Percentiles rank a stretch among this genome's conserved stretches.
Evolutionary conservation across 208 protist species (phyloP).

Genomic region (Trypanosoma theileri): DNA sequence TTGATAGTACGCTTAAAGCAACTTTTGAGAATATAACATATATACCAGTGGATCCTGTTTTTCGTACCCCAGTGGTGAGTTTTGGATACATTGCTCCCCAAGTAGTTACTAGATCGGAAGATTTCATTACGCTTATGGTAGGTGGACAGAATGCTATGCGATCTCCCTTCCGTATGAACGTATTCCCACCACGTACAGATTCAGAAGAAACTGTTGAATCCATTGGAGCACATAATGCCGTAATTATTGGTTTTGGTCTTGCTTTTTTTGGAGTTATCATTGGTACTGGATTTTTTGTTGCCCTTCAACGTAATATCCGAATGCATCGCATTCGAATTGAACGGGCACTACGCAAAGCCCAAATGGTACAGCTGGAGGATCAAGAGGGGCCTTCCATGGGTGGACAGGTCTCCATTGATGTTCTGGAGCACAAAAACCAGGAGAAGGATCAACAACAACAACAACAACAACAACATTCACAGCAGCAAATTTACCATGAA

Average conservation of each 20-base stretch:
- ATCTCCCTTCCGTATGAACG: conserved; percentile 38
- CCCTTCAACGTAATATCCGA: conserved; percentile 34
- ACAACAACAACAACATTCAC: no score
- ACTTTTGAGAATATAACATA: conserved; percentile 39
- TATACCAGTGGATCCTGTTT: conserved; percentile 34
- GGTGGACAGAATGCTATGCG: conserved; percentile 31
- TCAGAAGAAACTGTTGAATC: conserved; percentile 6
- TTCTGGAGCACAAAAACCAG: not conserved
- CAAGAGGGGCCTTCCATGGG: not conserved
- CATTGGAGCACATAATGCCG: conserved; percentile 10
- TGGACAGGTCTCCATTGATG: not conserved
- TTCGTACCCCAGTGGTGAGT: conserved; percentile 28
- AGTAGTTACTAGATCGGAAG: conserved; percentile 28
- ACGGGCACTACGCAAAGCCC: conserved; percentile 16
- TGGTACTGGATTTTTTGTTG: conserved; percentile 27
- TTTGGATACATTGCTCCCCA: conserved; percentile 49
- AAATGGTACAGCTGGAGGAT: conserved; percentile 10
- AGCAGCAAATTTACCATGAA: not conserved
- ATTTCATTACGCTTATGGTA: conserved; percentile 44
- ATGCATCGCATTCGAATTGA: conserved; percentile 33
- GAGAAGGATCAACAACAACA: no score
- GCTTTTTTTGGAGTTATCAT: conserved; percentile 51
- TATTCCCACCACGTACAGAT: conserved; percentile 30
- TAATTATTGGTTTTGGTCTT: conserved; percentile 40
- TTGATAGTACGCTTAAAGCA: conserved; percentile 30